phyloP scores from a whole-genome alignment of 2,329 filamentous ascomycete species.

The Coleophoma crateriformis region DNA sequence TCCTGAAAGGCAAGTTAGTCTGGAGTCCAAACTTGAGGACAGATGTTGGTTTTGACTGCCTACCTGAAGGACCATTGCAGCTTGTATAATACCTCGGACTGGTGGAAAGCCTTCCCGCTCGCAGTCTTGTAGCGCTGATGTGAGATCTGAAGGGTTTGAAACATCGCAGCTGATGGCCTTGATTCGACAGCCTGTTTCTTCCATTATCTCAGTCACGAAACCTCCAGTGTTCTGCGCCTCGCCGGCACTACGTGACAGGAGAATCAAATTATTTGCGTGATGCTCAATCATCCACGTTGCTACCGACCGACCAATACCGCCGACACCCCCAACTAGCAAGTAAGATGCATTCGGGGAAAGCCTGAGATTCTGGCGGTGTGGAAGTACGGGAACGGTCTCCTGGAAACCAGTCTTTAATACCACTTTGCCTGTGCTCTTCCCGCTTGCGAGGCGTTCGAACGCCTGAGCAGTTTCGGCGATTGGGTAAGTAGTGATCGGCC shows the following conservation, averaged over 20 bases:
- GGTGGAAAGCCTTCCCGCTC: not conserved
- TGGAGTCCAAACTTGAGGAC: not conserved
- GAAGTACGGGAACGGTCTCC: conserved; percentile 2
- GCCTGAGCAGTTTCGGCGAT: conserved; percentile 22
- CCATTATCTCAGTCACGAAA: not conserved
- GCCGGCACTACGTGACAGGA: not conserved
- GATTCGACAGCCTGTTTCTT: not conserved
- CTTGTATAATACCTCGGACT: not conserved
- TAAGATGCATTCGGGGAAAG: conserved; percentile 10
- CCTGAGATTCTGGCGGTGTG: not conserved
- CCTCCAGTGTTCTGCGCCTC: not conserved
- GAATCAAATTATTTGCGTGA: conserved; percentile 5
- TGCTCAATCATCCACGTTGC: conserved; percentile 3
- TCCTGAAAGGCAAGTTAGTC: conserved; percentile 6
- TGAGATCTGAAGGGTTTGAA: not conserved
- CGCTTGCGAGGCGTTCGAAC: not conserved
- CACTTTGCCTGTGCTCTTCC: conserved; percentile 1
- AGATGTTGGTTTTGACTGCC: not conserved
- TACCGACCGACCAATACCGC: conserved; percentile 11
- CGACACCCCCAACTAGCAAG: conserved; percentile 14
- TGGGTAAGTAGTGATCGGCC: conserved; percentile 23
- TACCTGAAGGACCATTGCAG: conserved; percentile 2
- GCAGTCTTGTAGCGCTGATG: not conserved
- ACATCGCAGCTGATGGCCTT: not conserved
- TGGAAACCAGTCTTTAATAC: conserved; percentile 16